phyloP scores from a whole-genome alignment of 306 rosid genomes.

The Fagus crenata region DNA sequence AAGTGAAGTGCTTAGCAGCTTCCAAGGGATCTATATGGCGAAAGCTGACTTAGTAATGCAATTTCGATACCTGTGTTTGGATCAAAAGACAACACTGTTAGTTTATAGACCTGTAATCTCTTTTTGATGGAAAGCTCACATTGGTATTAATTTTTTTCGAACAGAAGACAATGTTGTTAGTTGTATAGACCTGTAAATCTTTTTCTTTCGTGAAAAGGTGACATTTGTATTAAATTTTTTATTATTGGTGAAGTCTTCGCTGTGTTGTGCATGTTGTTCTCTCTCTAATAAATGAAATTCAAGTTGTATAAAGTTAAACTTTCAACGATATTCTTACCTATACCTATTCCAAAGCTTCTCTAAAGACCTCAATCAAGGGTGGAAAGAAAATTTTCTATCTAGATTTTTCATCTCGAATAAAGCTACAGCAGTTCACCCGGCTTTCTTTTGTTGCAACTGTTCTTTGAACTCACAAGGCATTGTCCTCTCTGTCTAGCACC shows the following conservation, averaged over 20 bases:
- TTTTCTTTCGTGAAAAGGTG: not conserved
- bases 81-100: not conserved
- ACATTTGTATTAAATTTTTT: not conserved
- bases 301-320: not conserved
- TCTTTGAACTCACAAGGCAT: too few relatives aligned
- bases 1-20: constrained; percentile 68
- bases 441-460: too few relatives aligned
- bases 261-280: not conserved
- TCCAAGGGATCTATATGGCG: constrained; percentile 79
- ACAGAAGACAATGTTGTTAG: too few relatives aligned
- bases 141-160: not conserved
- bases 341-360: too few relatives aligned
- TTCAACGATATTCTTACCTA: too few relatives aligned
- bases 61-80: constrained; percentile 9
- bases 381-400: too few relatives aligned
- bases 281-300: not conserved
- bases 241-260: not conserved
- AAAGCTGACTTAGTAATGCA: constrained; percentile 59
- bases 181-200: too few relatives aligned
- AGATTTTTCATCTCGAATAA: too few relatives aligned
- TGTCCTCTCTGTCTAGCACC: too few relatives aligned
- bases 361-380: too few relatives aligned
- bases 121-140: not conserved
- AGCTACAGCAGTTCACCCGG: too few relatives aligned
- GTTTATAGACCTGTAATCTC: not conserved